Evolutionary conservation across 495 filamentous ascomycete genomes (phyloP), one percentile per base, ranked within the genome.

Genomic region (Podospora didyma): DNA sequence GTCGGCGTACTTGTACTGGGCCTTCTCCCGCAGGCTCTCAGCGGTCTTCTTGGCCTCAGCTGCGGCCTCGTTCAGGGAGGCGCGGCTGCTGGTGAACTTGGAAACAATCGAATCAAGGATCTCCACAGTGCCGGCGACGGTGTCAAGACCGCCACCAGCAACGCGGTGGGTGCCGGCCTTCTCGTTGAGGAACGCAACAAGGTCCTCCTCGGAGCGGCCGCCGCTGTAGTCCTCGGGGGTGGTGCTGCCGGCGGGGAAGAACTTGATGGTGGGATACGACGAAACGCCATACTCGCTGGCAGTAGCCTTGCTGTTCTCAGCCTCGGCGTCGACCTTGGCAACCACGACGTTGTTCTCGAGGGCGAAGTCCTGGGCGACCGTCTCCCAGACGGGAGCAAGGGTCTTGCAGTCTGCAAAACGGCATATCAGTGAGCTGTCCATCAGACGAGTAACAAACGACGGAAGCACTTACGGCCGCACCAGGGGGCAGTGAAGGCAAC

Each of bases 401-500:
- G 64, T 84, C 79, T 98, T 97, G 89, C 95, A 98, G 84, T 98
- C 94, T 94, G 72, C 35, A 67, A 41, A 20, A n/a, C 14, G 3
- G 20, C 59, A 74, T 64, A 77, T 73, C 57, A 54, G 9, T 23
- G 26, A 16, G n/a, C 35, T 35, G 31, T 17, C 46, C 12, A 49
- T 22, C 10, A n/a, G 22, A 46, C n/a, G 11, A 49, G 48, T 54
- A 49, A 56, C 52, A 45, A 26, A 2, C 1, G n/a, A 16, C n/a
- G 39, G 26, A 9, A 31, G 39, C 39, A 90, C 92, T 65, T 83
- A 96, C 92, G 92, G 73, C 92, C 92, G 80, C 92, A 97, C 92
- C 92, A 97, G 47, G 92, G 92, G 55, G 92, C 91, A 56, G 92
- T 97, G 73, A 98, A 98, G 23, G 96, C 92, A 63, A 98, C 93